Evolutionary conservation across 768 basidiomycete species (phyloP).

Genomic region (Phanerochaete carnosa): DNA sequence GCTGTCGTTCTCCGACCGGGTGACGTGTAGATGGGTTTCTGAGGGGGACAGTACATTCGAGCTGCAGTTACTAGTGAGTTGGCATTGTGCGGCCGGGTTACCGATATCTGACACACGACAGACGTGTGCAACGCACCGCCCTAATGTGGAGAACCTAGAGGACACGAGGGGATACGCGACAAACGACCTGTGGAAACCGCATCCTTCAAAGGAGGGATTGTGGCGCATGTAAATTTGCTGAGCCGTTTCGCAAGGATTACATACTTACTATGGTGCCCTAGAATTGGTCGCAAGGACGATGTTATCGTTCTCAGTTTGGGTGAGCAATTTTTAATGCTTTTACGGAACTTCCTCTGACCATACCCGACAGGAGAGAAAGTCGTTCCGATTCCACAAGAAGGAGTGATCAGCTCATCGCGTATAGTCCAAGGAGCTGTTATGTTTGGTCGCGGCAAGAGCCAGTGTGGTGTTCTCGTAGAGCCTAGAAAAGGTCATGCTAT

Average conservation of each 20-base stretch:
- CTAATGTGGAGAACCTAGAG: slow-evolving; percentile 9
- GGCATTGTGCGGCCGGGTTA: background rate
- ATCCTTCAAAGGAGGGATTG: slow-evolving; percentile 13
- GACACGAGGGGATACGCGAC: slow-evolving; percentile 14
- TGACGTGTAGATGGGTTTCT: slow-evolving; percentile 9
- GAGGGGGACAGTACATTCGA: slow-evolving; percentile 13
- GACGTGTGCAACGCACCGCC: slow-evolving; percentile 12
- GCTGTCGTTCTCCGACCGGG: background rate
- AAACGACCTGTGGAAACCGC: slow-evolving; percentile 12
- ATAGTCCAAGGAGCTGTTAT: slow-evolving; percentile 9
- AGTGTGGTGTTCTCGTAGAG: slow-evolving; percentile 36
- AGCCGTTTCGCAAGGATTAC: background rate
- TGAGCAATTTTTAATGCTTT: background rate
- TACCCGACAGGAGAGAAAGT: slow-evolving; percentile 10
- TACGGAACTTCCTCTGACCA: background rate
- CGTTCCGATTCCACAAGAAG: slow-evolving; percentile 13
- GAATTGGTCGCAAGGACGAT: slow-evolving; percentile 14
- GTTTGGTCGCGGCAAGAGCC: slow-evolving; percentile 37
- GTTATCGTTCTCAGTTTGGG: slow-evolving; percentile 21
- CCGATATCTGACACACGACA: background rate
- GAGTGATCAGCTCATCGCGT: slow-evolving; percentile 15
- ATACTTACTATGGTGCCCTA: background rate
- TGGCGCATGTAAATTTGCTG: slow-evolving; percentile 10
- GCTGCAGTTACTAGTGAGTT: slow-evolving; percentile 11
- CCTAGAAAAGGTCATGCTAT: slow-evolving; percentile 22